Evolutionary conservation across 495 filamentous ascomycete species (phyloP).

Genomic region (Penicillium argentinense): DNA sequence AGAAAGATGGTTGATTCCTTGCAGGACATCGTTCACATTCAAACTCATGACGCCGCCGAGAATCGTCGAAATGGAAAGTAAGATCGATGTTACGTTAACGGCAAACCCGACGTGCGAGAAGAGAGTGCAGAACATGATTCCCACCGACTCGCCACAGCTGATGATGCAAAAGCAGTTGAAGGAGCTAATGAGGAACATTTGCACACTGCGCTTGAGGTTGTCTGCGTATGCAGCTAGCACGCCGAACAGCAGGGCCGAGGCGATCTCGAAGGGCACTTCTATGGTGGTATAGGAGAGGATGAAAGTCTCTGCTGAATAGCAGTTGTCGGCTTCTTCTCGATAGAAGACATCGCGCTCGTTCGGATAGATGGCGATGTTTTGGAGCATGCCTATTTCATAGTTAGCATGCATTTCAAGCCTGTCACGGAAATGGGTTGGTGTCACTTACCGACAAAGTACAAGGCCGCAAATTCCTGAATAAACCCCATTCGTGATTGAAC

Average conservation of each 20-base stretch:
- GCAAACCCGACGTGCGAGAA: slow-evolving; percentile 74
- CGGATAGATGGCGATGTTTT: slow-evolving; percentile 73
- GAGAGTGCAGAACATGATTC: slow-evolving; percentile 76
- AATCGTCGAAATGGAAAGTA: slow-evolving; percentile 63
- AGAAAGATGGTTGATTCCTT: slow-evolving; percentile 66
- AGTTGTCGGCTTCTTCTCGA: slow-evolving; percentile 65
- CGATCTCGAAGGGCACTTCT: slow-evolving; percentile 69
- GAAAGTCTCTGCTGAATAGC: slow-evolving; percentile 67
- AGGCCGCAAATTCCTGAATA: slow-evolving; percentile 63
- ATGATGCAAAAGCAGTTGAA: slow-evolving; percentile 73
- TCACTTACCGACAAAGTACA: slow-evolving; percentile 73
- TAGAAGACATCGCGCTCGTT: slow-evolving; percentile 69
- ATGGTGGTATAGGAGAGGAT: slow-evolving; percentile 63
- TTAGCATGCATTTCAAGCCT: background rate
- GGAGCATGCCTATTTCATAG: slow-evolving; percentile 62
- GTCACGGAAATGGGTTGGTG: slow-evolving; percentile 7
- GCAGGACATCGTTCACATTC: slow-evolving; percentile 61
- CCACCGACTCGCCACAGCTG: slow-evolving; percentile 70
- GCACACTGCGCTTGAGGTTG: slow-evolving; percentile 57
- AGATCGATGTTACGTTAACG: slow-evolving; percentile 63
- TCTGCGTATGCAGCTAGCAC: slow-evolving; percentile 58
- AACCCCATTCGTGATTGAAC: slow-evolving; percentile 72
- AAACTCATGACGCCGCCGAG: slow-evolving; percentile 70
- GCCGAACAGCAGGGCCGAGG: slow-evolving; percentile 62
- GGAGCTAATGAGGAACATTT: slow-evolving; percentile 63